Base-by-base conservation (phyloP, 495 filamentous ascomycete genomes). In the Chaetomium tenue region DNA sequence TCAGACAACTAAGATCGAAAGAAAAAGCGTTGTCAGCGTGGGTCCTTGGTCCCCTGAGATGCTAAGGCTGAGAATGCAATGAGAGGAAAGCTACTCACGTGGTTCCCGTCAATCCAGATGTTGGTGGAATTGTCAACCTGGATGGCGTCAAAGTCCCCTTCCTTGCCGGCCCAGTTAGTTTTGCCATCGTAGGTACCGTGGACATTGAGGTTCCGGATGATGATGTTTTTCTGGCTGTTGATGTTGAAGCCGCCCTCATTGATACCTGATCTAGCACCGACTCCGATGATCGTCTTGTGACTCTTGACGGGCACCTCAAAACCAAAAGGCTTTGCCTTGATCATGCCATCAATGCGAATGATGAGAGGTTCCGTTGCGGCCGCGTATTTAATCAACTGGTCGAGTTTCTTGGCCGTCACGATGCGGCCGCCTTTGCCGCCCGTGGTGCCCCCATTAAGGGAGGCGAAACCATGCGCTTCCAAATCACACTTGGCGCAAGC, bases 241-340 rank as follows among this genome's bases (percentile, higher is more conserved):
- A 51, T 51, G 5, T 51, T 51, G 5, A 51, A 22, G 47, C 47
- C 47, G 47, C 47, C 47, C 47, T 25, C 47, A 1, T 25, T 22
- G 20, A 51, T 51, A 5, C 47, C 47, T 25, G 47, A 51, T 25
- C 23, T 11, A n/a, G 20, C 47, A 20, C 47, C 47, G 22, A 51
- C 47, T 20, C 47, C 47, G 22, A 51, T 51, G 47, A 51, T 51
- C 8, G 47, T 51, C 22, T 51, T 51, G 47, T 51, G 47, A 9
- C 47, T 51, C 47, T 23, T 25, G 47, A 51, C 47, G 47, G 47
- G 47, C 20, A 51, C 47, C 47, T 51, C 47, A 22, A 51, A 51
- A 20, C 47, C 47, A 51, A 51, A 51, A 25, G 47, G 47, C 47
- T 51, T 51, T 9, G 47, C 47, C 47, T 51, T 51, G 47, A 51